phyloP scores from a whole-genome alignment of 2,329 filamentous ascomycete genomes.

The Penicillium sp. region DNA sequence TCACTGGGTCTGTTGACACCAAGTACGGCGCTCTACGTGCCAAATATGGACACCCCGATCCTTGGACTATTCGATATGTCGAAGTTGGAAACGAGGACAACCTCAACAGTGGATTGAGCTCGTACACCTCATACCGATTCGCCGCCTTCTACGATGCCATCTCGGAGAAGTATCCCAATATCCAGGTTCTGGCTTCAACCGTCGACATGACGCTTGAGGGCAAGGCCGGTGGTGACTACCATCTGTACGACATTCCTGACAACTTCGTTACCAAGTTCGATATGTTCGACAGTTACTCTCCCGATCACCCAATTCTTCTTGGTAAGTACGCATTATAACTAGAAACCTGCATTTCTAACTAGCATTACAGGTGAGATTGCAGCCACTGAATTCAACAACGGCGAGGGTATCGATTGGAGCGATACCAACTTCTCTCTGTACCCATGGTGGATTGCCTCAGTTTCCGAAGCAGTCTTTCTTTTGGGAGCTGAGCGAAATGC shows the following conservation, averaged over 20 bases:
- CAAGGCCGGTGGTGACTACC: constrained; percentile 44
- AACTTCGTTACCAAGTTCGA: constrained; percentile 55
- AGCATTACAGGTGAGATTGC: constrained; percentile 30
- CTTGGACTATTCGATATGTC: constrained; percentile 64
- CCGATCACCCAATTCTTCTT: constrained; percentile 30
- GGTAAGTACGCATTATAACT: constrained; percentile 18
- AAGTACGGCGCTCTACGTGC: constrained; percentile 55
- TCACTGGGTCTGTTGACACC: constrained; percentile 33
- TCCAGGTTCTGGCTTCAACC: constrained; percentile 49
- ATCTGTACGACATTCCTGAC: constrained; percentile 58
- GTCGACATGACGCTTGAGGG: constrained; percentile 31
- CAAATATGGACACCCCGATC: constrained; percentile 63
- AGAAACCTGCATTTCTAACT: background rate
- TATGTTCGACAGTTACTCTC: constrained; percentile 56
- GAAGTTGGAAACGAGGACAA: constrained; percentile 73
- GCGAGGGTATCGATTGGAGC: constrained; percentile 49
- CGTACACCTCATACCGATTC: constrained; percentile 61
- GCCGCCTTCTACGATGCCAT: constrained; percentile 64
- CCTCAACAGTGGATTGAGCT: constrained; percentile 57
- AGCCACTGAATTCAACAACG: constrained; percentile 48
- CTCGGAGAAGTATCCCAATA: constrained; percentile 59
- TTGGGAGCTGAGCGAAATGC: constrained; percentile 68
- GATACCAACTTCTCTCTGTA: constrained; percentile 51
- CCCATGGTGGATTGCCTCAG: constrained; percentile 63
- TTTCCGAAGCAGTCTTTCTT: constrained; percentile 68